Evolutionary conservation across 805 yeast genomes (phyloP).

Genomic region (Candida boidinii): DNA sequence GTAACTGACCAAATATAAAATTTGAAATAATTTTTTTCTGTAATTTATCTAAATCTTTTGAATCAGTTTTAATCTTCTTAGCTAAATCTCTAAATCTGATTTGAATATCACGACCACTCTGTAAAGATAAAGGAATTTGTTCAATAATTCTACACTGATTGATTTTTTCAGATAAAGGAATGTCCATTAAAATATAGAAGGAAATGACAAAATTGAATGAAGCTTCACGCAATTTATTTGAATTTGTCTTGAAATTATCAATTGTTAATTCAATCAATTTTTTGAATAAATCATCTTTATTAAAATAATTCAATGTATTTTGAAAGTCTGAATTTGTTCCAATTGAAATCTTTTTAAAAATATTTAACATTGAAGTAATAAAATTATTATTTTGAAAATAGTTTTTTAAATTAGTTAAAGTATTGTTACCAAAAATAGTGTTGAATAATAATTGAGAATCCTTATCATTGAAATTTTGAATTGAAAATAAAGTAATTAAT

Average conservation of each 20-base stretch:
- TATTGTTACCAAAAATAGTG: too few species aligned
- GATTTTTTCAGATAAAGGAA: conserved; percentile 14
- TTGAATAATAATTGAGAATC: conserved; percentile 9
- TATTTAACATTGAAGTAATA: conserved; percentile 30
- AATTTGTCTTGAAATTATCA: conserved; percentile 44
- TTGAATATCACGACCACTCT: conserved; percentile 66
- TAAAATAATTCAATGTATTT: too few species aligned
- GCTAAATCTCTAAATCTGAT: conserved; percentile 58
- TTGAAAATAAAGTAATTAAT: conserved; percentile 26
- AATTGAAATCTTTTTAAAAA: too few species aligned
- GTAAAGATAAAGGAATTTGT: conserved; percentile 59
- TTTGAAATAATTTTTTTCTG: conserved; percentile 30
- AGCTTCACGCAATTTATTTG: conserved; percentile 36
- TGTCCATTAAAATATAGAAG: conserved; percentile 24
- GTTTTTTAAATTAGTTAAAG: too few species aligned
- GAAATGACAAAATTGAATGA: conserved; percentile 36
- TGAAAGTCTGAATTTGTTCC: too few species aligned
- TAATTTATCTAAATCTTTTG: conserved; percentile 13
- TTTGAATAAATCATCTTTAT: too few species aligned
- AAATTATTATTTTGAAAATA: conserved; percentile 19
- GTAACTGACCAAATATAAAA: conserved; percentile 60
- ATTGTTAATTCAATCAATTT: too few species aligned
- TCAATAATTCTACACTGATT: conserved; percentile 54
- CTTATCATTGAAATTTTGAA: conserved; percentile 13
- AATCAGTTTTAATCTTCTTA: conserved; percentile 25